Evolutionary conservation across 2,329 filamentous ascomycete species (phyloP).

Genomic region (Dactylellina cionopaga): DNA sequence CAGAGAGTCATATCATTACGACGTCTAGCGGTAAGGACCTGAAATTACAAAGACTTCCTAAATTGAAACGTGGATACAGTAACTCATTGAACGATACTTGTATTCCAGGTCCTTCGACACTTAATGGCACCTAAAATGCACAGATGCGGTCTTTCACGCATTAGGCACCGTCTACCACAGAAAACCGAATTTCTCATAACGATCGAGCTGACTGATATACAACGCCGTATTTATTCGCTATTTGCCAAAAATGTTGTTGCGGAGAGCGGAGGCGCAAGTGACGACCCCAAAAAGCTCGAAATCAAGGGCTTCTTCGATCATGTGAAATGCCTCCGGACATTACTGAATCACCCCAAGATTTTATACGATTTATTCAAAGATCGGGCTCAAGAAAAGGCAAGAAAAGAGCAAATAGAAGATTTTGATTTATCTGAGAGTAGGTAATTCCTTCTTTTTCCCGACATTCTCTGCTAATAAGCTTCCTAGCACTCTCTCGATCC

Average conservation of each 20-base stretch:
- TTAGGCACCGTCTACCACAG: constrained; percentile 73
- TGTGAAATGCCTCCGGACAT: constrained; percentile 21
- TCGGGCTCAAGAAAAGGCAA: constrained; percentile 8
- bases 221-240: constrained; percentile 70
- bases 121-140: constrained; percentile 79
- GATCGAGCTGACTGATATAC: constrained; percentile 74
- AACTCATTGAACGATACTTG: constrained; percentile 69
- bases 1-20: neutral
- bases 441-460: neutral
- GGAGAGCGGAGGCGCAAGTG: neutral
- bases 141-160: constrained; percentile 74
- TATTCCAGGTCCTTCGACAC: constrained; percentile 6
- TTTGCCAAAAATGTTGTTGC: constrained; percentile 19
- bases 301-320: constrained; percentile 40
- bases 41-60: no score
- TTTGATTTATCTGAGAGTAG: constrained; percentile 9
- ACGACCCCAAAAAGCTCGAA: neutral
- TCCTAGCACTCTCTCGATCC: neutral
- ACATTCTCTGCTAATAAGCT: neutral
- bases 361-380: constrained; percentile 19
- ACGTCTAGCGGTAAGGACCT: constrained; percentile 30
- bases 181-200: constrained; percentile 86
- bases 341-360: constrained; percentile 28
- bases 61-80: no score
- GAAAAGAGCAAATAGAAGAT: neutral